Base-by-base conservation (phyloP, 2,329 filamentous ascomycete genomes). In the Trichoderma breve region DNA sequence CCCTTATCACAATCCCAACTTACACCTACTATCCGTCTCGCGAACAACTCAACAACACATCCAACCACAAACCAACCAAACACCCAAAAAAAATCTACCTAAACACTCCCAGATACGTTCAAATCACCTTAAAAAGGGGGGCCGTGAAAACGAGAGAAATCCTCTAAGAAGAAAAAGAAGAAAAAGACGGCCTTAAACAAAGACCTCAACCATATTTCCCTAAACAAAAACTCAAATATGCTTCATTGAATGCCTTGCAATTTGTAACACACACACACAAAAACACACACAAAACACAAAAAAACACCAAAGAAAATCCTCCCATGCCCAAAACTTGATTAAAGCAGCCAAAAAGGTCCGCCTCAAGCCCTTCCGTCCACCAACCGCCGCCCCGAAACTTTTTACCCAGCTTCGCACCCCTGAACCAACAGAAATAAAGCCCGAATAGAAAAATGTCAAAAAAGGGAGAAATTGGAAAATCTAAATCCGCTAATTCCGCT, bases 401-500 rank as follows among this genome's bases (percentile, higher is more conserved):
- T 68, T 34, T 11, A 43, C 47, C 64, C 30, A 57, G 11, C 21
- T 28, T 64, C 30, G n/a, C n/a, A 55, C n/a, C 14, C 12, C 8
- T 8, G 1, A 39, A 3, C 30, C 64, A 24, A 1, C 21, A 34
- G 1, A 43, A 43, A 43, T 58, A 36, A 24, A 32, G 15, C 34
- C 21, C 21, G 18, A 62, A 63, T 12, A 26, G 12, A 26, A 30
- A 34, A 65, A 7, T 30, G 28, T 7, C 28, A 32, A 34, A 14
- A 15, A n/a, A 30, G 32, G 24, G 9, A n/a, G 21, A 66, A 39
- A 30, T 30, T 30, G 24, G 4, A 28, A 51, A 28, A 32, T 70
- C 67, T 70, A 70, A 51, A 62, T 36, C 39, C 57, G 67, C 67
- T 62, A 18, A 12, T 70, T 70, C 57, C 28, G 67, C 67, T 34